Conservation (phyloP, 2,329 filamentous ascomycete genomes). For the Aspergillus brunneoviolaceus region DNA sequence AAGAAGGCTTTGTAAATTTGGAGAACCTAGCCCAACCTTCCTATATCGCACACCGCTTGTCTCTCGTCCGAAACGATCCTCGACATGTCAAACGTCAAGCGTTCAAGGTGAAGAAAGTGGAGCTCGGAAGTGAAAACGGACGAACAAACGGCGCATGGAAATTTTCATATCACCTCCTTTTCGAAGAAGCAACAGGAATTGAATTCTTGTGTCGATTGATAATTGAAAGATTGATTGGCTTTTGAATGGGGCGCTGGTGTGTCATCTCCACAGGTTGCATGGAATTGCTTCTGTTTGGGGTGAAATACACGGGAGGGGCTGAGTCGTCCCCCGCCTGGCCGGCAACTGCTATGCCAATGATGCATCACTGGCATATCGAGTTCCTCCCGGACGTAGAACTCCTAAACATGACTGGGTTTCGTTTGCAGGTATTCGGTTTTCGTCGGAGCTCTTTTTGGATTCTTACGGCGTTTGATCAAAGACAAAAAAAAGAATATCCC, state of each 20-base stretch:
- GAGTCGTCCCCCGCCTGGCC: neutral
- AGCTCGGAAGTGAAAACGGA: conserved; percentile 24
- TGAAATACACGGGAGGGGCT: no score
- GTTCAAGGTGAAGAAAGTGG: conserved; percentile 19
- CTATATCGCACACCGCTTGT: neutral
- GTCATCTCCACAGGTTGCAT: no score
- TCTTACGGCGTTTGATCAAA: conserved; percentile 36
- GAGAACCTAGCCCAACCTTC: conserved; percentile 8
- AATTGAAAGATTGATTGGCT: no score
- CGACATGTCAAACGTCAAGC: conserved; percentile 17
- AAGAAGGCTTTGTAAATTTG: conserved; percentile 46
- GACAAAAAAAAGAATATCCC: conserved; percentile 40
- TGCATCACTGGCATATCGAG: neutral
- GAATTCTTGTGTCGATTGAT: neutral
- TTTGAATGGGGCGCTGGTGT: no score
- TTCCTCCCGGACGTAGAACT: neutral
- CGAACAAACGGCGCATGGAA: neutral
- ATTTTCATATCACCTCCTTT: no score
- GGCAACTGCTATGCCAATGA: neutral
- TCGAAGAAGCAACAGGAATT: no score
- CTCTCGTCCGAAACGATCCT: neutral
- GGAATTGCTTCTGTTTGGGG: no score
- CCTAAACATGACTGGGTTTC: neutral
- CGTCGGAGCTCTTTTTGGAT: conserved; percentile 30
- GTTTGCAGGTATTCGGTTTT: conserved; percentile 26